Evolutionary conservation across 1,139 yeast genomes (phyloP).

Genomic region (Sugiyamaella novakii): DNA sequence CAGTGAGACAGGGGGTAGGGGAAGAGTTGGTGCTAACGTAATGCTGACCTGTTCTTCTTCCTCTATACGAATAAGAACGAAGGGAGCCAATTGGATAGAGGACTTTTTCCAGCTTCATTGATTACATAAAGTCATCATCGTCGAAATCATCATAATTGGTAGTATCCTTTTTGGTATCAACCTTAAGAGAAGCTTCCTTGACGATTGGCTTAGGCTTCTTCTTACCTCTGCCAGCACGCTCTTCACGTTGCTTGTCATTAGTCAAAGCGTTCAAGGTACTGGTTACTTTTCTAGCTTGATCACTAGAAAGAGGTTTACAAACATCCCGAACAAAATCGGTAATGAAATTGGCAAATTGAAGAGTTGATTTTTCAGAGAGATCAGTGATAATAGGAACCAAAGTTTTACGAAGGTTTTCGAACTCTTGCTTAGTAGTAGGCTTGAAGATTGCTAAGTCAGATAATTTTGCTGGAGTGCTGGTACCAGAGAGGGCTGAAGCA

Average conservation of each 20-base stretch:
- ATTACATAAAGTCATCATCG: constrained; percentile 89
- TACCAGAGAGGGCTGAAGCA: constrained; percentile 70
- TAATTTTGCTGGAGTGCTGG: constrained; percentile 41
- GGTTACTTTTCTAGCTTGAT: constrained; percentile 80
- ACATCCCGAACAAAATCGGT: constrained; percentile 85
- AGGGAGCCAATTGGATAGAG: too few relatives aligned
- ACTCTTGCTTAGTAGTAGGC: constrained; percentile 79
- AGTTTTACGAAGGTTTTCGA: constrained; percentile 79
- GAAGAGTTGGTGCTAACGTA: not conserved
- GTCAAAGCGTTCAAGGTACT: constrained; percentile 80
- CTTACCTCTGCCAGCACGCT: constrained; percentile 95
- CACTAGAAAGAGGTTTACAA: constrained; percentile 76
- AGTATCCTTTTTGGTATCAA: constrained; percentile 70
- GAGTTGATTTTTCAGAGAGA: constrained; percentile 54
- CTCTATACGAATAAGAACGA: not conserved
- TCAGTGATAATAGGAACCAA: constrained; percentile 66
- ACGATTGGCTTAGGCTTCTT: constrained; percentile 90
- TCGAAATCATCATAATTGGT: constrained; percentile 58
- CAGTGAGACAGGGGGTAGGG: not conserved
- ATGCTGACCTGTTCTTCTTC: not conserved
- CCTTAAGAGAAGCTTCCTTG: constrained; percentile 74
- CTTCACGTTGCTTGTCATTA: constrained; percentile 86
- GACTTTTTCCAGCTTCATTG: too few relatives aligned
- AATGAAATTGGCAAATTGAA: constrained; percentile 76
- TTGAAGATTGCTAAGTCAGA: constrained; percentile 56